Evolutionary conservation across 331 rosid species (phyloP).

Genomic region (Pyrus hybrid): DNA sequence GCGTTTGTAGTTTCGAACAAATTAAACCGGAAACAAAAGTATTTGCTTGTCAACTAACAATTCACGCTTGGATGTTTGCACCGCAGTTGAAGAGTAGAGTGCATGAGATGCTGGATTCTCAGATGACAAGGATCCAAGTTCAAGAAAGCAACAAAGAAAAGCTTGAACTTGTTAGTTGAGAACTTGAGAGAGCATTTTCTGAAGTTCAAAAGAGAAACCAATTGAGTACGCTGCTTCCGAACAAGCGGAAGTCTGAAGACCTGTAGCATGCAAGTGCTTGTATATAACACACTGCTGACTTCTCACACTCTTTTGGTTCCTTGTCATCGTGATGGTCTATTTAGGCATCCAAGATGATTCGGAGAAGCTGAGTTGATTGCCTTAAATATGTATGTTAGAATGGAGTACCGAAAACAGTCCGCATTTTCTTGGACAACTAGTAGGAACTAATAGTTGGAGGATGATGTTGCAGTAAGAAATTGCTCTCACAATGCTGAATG

Average conservation of each 20-base stretch:
- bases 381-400: not conserved
- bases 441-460: no score
- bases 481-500: not conserved
- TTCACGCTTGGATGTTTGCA: not conserved
- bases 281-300: not conserved
- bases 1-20: not conserved
- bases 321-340: not conserved
- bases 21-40: not conserved
- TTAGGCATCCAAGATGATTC: not conserved
- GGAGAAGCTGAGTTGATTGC: not conserved
- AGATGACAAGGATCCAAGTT: conserved; percentile 48
- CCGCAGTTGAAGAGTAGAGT: conserved; percentile 66
- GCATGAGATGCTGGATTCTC: conserved; percentile 59
- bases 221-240: not conserved
- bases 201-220: not conserved
- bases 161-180: not conserved
- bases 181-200: not conserved
- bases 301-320: not conserved
- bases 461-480: no score
- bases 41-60: conserved; percentile 1
- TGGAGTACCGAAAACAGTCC: not conserved
- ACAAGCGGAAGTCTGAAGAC: not conserved
- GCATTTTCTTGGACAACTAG: not conserved
- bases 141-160: conserved; percentile 13
- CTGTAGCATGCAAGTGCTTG: not conserved